phyloP scores from a whole-genome alignment of 306 rosid genomes.

The Inga oerstediana region DNA sequence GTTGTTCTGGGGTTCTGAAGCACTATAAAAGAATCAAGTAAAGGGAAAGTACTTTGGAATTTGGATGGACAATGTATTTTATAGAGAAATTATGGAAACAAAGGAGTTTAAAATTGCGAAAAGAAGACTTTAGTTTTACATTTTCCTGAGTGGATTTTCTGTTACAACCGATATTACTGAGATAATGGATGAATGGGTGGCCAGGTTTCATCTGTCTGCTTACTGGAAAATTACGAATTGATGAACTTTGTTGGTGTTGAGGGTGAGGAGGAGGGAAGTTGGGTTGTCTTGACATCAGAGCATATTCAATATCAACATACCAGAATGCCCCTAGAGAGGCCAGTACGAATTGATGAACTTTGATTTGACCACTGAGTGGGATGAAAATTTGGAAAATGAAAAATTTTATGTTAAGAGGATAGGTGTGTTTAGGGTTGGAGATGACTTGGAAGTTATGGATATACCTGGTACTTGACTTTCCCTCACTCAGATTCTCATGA shows the following conservation, averaged over 20 bases:
- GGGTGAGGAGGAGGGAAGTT: too few species aligned
- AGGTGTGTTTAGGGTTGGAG: not conserved
- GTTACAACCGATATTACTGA: not conserved
- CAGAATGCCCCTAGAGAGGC: too few species aligned
- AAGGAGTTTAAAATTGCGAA: not conserved
- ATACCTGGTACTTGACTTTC: not conserved
- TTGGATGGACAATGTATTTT: not conserved
- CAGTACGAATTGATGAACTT: not conserved
- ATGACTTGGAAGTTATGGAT: not conserved
- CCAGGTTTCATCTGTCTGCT: not conserved
- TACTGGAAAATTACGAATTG: not conserved
- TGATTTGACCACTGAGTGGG: not conserved
- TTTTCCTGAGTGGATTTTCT: not conserved
- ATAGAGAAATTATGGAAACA: not conserved
- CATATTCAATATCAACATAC: too few species aligned
- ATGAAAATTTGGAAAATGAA: not conserved
- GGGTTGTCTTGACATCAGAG: too few species aligned
- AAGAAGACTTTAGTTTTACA: not conserved
- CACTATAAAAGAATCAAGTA: not conserved
- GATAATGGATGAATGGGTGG: not conserved
- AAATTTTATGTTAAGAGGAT: not conserved
- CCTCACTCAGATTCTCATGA: not conserved
- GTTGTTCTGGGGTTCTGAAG: constrained; percentile 22
- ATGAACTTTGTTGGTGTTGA: not conserved
- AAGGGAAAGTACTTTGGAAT: not conserved